phyloP scores from a whole-genome alignment of 169 alveolate species.

The Babesia ovata region DNA sequence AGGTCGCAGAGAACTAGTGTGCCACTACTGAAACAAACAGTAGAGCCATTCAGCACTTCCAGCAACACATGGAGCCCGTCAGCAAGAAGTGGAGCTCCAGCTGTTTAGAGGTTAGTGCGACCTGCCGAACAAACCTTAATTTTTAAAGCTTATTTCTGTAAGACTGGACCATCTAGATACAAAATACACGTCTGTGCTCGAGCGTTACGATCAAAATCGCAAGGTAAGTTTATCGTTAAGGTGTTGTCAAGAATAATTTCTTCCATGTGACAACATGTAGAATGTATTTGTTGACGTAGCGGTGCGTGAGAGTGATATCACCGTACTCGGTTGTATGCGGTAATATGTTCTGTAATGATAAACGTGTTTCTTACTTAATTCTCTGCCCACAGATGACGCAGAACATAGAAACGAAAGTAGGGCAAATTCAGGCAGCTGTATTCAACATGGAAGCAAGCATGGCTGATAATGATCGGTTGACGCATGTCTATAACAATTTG shows the following conservation, averaged over 20 bases:
- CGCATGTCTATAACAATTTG: slow-evolving; percentile 2
- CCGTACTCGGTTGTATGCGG: no score
- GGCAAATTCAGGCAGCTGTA: slow-evolving; percentile 4
- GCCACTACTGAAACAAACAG: background rate
- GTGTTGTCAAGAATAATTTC: no score
- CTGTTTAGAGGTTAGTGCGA: slow-evolving; percentile 52
- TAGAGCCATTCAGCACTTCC: background rate
- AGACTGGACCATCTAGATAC: slow-evolving; percentile 52
- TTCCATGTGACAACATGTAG: no score
- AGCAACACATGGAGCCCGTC: slow-evolving; percentile 8
- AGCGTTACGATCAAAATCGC: slow-evolving; percentile 1
- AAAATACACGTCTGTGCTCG: slow-evolving; percentile 18
- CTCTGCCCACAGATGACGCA: background rate
- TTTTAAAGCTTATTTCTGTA: slow-evolving; percentile 48
- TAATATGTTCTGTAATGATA: background rate
- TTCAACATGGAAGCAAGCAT: slow-evolving; percentile 10
- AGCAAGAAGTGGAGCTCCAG: slow-evolving; percentile 54
- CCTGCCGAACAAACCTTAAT: background rate
- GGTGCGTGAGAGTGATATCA: background rate
- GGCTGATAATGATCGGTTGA: slow-evolving; percentile 1
- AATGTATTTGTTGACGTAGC: no score
- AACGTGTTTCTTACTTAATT: background rate
- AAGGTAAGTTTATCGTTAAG: background rate
- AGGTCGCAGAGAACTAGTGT: background rate
- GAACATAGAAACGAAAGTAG: slow-evolving; percentile 11